Evolutionary conservation across 495 filamentous ascomycete genomes (phyloP).

Genomic region (Lasiosphaeria ovina): DNA sequence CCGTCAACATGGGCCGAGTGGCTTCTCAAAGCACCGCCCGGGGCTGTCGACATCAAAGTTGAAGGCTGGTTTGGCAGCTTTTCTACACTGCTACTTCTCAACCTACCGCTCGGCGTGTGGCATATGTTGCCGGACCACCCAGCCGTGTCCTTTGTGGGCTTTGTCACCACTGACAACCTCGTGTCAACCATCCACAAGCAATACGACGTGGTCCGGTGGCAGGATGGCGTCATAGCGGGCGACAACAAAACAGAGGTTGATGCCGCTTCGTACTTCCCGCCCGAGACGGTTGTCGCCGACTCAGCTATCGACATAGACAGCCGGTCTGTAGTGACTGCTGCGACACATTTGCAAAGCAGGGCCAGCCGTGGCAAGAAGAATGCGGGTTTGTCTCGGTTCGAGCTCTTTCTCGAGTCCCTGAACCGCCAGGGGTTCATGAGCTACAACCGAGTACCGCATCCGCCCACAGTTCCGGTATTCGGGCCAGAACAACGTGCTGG

Average conservation of each 20-base stretch:
- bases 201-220: not conserved
- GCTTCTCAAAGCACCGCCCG: conserved; percentile 11
- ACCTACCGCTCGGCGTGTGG: conserved; percentile 11
- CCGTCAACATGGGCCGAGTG: conserved; percentile 10
- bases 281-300: not conserved
- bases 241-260: no score
- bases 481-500: no score
- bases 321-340: not conserved
- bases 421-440: no score
- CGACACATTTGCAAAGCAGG: not conserved
- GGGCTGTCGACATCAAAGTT: conserved; percentile 11
- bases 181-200: not conserved
- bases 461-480: no score
- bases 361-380: no score
- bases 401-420: no score
- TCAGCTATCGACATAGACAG: conserved; percentile 1
- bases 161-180: conserved; percentile 11
- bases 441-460: no score
- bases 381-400: no score
- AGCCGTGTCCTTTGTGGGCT: conserved; percentile 22
- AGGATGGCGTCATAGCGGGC: not conserved
- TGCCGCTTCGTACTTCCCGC: not conserved
- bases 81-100: conserved; percentile 14
- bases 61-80: conserved; percentile 17
- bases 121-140: conserved; percentile 26